phyloP scores from a whole-genome alignment of 1,284 basidiomycete species.

The Ceratobasidium sp. region DNA sequence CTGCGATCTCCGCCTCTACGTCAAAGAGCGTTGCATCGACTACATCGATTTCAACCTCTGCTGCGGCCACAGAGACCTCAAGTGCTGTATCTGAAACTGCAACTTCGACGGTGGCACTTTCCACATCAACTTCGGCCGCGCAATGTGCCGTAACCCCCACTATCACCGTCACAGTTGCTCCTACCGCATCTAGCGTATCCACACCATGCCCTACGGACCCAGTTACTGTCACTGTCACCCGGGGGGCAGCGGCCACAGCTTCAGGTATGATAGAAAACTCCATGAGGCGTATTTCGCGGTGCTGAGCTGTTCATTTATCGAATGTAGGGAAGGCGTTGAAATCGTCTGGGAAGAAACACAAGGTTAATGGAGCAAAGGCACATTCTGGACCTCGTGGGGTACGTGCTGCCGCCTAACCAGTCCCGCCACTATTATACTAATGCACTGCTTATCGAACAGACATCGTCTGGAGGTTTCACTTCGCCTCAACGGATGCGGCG shows the following conservation, averaged over 20 bases:
- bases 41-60: conserved; percentile 11
- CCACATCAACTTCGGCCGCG: neutral
- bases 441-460: conserved; percentile 1
- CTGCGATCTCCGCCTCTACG: neutral
- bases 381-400: conserved; percentile 19
- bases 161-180: conserved; percentile 14
- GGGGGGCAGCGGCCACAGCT: neutral
- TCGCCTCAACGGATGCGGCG: conserved; percentile 10
- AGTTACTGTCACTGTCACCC: conserved; percentile 7
- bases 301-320: conserved; percentile 27
- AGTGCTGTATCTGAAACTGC: neutral
- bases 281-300: conserved; percentile 25
- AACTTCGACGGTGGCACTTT: neutral
- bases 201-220: conserved; percentile 26
- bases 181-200: neutral
- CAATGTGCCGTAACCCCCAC: conserved; percentile 1
- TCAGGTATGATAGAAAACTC: neutral
- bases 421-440: neutral
- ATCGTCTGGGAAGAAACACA: neutral
- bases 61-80: neutral
- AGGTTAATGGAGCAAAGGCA: neutral
- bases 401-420: neutral
- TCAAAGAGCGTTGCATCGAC: conserved; percentile 4
- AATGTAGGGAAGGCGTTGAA: conserved; percentile 19
- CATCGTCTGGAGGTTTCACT: neutral